Evolutionary conservation across 306 rosid species (phyloP), one percentile per base, ranked within the genome.

Genomic region (Acacia confusa): DNA sequence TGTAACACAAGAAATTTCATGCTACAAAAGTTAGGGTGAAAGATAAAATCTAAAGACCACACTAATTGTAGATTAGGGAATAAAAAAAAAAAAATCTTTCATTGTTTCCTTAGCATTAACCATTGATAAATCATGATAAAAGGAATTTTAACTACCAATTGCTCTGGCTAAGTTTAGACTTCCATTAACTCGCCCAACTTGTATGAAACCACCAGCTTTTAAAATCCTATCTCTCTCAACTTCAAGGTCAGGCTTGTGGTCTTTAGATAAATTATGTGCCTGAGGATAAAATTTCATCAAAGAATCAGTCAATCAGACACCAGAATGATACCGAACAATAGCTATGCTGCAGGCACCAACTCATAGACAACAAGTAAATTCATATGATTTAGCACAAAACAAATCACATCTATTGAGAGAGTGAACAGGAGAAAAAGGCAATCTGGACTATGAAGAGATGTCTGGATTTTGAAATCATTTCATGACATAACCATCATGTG

Each of bases 241-340:
- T 81, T 93, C 99, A 69, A 95, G 88, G 65, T 93, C 96, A 69
- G 97, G 99, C 84, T 95, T 95, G 90, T 95, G 99, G 91, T 95
- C 99, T 83, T 88, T 91, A 70, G 99, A 95, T 87, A 95, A 80
- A 81, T 92, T 88, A 85, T 93, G 89, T 76, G 99, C 99, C 99
- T 93, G 88, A 83, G 79, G 58, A 77, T 36, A 85, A 22, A 80
- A 73, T 71, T 55, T 76, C 41, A 38, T 45, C 79, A 71, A 79
- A 71, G 14, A 71, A 63, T 47, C 7, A 36, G 40, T 36, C 40
- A 36, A 36, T 36, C 67, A 36, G 53, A 81, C 20, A 63, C 32
- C 45, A 7, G 65, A 84, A 81, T 65, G 48, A 66, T 69, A 44
- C 48, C 6, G n/a, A 78, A 78, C 7, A 78, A 63, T 80, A 45